A percentile compares a stretch with the other conserved stretches of the same genome.
Evolutionary conservation across 345 rosid genomes (phyloP).

Genomic region (Excoecaria agallocha): DNA sequence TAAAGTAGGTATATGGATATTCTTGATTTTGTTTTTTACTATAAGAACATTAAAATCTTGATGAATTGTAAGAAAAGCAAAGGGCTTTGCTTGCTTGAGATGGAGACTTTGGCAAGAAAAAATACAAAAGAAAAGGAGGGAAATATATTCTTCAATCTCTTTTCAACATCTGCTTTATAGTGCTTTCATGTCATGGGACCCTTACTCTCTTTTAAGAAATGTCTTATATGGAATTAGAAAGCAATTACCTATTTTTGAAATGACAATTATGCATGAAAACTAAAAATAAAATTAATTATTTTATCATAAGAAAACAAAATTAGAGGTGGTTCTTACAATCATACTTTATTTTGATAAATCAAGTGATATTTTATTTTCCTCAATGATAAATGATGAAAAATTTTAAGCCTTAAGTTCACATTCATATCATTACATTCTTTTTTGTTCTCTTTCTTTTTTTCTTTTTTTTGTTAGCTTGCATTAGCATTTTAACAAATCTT

Average conservation of each 20-base stretch:
- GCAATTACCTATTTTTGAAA: constrained; percentile 23
- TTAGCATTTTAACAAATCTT: too few species aligned
- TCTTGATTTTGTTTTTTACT: neutral
- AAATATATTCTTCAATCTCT: constrained; percentile 19
- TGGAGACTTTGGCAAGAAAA: constrained; percentile 20
- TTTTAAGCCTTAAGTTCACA: too few species aligned
- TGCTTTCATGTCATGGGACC: constrained; percentile 46
- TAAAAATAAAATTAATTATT: neutral
- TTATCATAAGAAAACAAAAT: neutral
- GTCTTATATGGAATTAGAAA: constrained; percentile 39
- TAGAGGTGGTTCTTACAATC: too few species aligned
- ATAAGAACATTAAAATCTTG: neutral
- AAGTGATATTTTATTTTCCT: too few species aligned
- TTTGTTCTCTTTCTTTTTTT: too few species aligned
- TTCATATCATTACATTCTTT: too few species aligned
- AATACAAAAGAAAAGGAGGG: neutral
- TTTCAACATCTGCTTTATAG: constrained; percentile 35
- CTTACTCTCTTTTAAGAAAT: constrained; percentile 31
- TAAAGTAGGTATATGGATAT: neutral
- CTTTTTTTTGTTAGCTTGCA: too few species aligned
- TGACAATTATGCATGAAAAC: constrained; percentile 15
- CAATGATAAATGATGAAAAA: too few species aligned
- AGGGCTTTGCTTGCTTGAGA: constrained; percentile 32
- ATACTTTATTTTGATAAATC: neutral
- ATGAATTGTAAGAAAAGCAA: constrained; percentile 26